A percentile compares a stretch with the other conserved stretches of the same genome.
Evolutionary conservation across 2,329 filamentous ascomycete genomes (phyloP).

Genomic region (Sarocladium kiliense): DNA sequence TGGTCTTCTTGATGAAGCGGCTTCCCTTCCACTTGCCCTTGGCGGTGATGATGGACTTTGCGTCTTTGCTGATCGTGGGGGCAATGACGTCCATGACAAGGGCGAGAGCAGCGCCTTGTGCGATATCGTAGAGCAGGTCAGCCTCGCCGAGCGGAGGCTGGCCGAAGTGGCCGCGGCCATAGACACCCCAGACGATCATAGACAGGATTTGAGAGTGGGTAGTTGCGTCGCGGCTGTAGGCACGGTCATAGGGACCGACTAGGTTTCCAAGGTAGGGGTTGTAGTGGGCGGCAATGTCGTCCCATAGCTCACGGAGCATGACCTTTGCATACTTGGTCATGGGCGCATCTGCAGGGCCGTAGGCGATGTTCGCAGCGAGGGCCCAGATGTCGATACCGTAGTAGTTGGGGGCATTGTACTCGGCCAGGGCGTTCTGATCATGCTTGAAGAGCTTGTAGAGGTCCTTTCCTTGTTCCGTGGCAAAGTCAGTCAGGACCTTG

Average conservation of each 20-base stretch:
- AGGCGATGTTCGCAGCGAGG: constrained; percentile 31
- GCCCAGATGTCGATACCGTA: constrained; percentile 36
- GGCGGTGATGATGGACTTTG: constrained; percentile 23
- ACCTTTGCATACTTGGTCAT: constrained; percentile 45
- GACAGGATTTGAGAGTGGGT: constrained; percentile 34
- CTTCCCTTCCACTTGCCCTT: constrained; percentile 26
- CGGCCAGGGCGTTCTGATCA: constrained; percentile 26
- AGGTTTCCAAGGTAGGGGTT: constrained; percentile 55
- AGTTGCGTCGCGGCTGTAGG: constrained; percentile 51
- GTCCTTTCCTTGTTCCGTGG: constrained; percentile 25
- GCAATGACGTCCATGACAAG: constrained; percentile 29
- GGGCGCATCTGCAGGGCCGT: constrained; percentile 41
- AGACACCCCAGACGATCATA: constrained; percentile 37
- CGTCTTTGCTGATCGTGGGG: constrained; percentile 21
- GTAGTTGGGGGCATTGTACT: constrained; percentile 36
- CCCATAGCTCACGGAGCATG: constrained; percentile 51
- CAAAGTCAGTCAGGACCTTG: constrained; percentile 29
- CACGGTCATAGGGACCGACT: constrained; percentile 59
- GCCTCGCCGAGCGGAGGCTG: constrained; percentile 30
- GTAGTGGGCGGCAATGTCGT: constrained; percentile 46
- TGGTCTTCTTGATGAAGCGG: constrained; percentile 28
- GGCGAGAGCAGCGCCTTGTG: constrained; percentile 34
- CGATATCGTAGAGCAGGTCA: constrained; percentile 35
- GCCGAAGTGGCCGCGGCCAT: constrained; percentile 31
- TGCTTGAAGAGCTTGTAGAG: constrained; percentile 25